Evolutionary conservation across 805 yeast genomes (phyloP), one percentile per base, ranked within the genome.

Genomic region (Candida odintsovae): DNA sequence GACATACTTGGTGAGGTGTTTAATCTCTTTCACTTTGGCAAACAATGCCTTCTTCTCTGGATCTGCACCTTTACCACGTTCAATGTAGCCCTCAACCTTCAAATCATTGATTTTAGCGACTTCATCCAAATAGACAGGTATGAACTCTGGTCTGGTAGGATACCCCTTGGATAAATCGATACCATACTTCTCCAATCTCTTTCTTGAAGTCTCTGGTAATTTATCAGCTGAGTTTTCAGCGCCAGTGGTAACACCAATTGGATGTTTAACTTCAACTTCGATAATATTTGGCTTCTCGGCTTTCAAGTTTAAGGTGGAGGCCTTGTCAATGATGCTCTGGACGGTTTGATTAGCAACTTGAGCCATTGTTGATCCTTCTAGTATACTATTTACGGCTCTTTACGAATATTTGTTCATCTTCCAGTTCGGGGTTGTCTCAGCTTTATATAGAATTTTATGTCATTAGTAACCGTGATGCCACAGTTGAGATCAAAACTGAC

Each of bases 31-130:
- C 41, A 63, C 70, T 50, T 71, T 71, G 15, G 67, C 63, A 38
- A 68, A 59, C 16, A 68, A 54, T 11, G 72, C 71, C 47, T 66
- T 67, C 59, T 69, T 69, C 48, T 66, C 70, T 9, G 70, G 71
- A 48, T 69, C 72, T 7, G 73, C 72, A 42, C 61, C 59, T 46
- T 49, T 51, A 33, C 66, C 70, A 40, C 68, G 55, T 42, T 63
- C 69, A 42, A 60, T 48, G 48, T 63, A 70, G 26, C 61, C 68
- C 44, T 62, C 59, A 45, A 62, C 56, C 53, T 53, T 56, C 12
- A 52, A 46, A 40, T 63, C 49, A 49, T 73, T 65, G 33, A 70
- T 64, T 7, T 57, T 63, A 31, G 41, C 51, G 6, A 71, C 74
- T 43, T 71, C 72, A 46, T 71, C 74, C 10, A 68, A 51, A 51